These are phyloP conservation scores for Neurospora tetrasperma DNA, from an alignment of 495 filamentous ascomycete species.

Conservation along the genomic window DNA sequence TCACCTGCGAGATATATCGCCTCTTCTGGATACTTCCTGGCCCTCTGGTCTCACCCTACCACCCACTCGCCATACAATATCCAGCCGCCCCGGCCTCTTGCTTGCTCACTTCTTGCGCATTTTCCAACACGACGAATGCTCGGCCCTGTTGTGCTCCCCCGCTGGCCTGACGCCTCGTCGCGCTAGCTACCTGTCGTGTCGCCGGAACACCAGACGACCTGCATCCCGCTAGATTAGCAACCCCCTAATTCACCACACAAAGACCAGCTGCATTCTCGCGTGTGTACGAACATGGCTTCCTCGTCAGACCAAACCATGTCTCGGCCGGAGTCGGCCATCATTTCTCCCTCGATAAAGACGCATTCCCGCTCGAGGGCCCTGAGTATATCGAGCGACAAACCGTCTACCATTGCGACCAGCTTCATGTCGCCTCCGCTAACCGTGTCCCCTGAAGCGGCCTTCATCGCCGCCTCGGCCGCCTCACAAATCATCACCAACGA, in stretches of 20 bases:
- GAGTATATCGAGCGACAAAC: conserved; percentile 47
- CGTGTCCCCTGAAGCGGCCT: conserved; percentile 72
- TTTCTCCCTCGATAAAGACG: conserved; percentile 28
- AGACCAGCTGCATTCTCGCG: not conserved
- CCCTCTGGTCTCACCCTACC: not conserved
- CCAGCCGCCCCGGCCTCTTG: not conserved
- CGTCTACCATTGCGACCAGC: conserved; percentile 36
- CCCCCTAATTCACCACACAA: not conserved
- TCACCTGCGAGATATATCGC: not conserved
- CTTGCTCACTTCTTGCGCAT: not conserved
- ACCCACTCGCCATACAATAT: not conserved
- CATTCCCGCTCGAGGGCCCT: conserved; percentile 33
- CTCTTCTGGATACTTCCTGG: not conserved
- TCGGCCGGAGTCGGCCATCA: conserved; percentile 29
- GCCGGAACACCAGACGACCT: not conserved
- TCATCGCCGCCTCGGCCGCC: conserved; percentile 81
- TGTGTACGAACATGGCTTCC: conserved; percentile 11
- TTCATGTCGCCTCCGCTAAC: conserved; percentile 51
- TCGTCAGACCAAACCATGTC: conserved; percentile 29
- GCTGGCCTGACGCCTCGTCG: not conserved
- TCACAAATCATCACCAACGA: conserved; percentile 86
- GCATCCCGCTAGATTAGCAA: not conserved
- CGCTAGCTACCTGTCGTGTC: not conserved
- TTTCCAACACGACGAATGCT: not conserved
- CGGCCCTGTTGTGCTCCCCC: not conserved